Conservation (phyloP, 2,329 filamentous ascomycete species). For the Davidsoniella neocaledoniae region DNA sequence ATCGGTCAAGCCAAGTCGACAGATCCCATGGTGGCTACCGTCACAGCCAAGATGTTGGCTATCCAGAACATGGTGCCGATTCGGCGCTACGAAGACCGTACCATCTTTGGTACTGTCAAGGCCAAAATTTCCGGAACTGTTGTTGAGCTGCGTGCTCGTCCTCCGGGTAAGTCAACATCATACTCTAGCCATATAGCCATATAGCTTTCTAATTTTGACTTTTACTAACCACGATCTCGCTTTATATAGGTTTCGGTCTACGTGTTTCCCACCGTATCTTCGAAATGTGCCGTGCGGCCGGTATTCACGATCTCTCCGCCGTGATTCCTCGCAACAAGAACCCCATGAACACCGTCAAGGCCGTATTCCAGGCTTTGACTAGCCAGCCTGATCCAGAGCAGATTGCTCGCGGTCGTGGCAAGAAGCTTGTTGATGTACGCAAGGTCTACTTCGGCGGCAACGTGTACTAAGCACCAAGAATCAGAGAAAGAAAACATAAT, state of each 20-base stretch:
- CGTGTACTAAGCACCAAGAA: slow-evolving; percentile 32
- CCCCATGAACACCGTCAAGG: slow-evolving; percentile 97
- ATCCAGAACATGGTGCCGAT: slow-evolving; percentile 91
- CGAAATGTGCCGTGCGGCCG: slow-evolving; percentile 77
- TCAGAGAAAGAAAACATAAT: background rate
- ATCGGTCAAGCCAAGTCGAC: slow-evolving; percentile 80
- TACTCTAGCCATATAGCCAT: background rate
- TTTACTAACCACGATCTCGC: slow-evolving; percentile 5
- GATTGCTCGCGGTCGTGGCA: slow-evolving; percentile 73
- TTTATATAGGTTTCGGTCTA: slow-evolving; percentile 64
- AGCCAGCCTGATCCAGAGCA: slow-evolving; percentile 78
- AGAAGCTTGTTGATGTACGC: slow-evolving; percentile 88
- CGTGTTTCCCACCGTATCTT: slow-evolving; percentile 84
- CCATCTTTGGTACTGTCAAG: slow-evolving; percentile 71
- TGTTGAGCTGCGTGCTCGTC: slow-evolving; percentile 63
- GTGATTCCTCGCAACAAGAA: slow-evolving; percentile 73
- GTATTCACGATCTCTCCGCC: slow-evolving; percentile 74
- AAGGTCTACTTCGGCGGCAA: slow-evolving; percentile 92
- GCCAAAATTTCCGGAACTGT: slow-evolving; percentile 79
- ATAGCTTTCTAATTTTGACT: background rate
- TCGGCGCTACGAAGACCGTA: slow-evolving; percentile 75
- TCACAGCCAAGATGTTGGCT: slow-evolving; percentile 63
- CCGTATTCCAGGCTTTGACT: slow-evolving; percentile 64
- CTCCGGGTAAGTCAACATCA: slow-evolving; percentile 54
- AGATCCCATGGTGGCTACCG: slow-evolving; percentile 48